Evolutionary conservation across 257 asterid species (phyloP).

Genomic region (Paraleonurus japonicus): DNA sequence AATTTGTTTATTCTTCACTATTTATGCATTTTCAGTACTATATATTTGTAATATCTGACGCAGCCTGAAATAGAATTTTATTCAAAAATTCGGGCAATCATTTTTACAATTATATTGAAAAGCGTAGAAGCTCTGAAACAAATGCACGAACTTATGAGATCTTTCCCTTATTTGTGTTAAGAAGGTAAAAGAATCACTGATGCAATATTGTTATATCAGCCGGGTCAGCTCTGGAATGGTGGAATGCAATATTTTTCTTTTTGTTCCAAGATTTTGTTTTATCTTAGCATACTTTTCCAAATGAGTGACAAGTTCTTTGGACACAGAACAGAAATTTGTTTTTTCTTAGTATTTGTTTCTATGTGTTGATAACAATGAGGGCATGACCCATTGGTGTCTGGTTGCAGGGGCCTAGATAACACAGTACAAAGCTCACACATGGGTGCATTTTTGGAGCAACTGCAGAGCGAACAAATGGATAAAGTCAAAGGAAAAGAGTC

Average conservation of each 20-base stretch:
- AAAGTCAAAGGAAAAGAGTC: slow-evolving; percentile 63
- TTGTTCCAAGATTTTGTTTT: background rate
- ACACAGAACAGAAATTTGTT: background rate
- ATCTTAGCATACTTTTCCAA: background rate
- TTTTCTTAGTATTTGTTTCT: background rate
- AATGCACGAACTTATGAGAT: background rate
- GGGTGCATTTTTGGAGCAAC: slow-evolving; percentile 81
- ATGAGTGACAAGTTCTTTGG: background rate
- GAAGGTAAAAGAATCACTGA: background rate
- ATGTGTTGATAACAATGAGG: background rate
- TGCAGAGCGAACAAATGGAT: slow-evolving; percentile 68
- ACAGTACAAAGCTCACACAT: slow-evolving; percentile 73
- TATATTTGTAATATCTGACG: background rate
- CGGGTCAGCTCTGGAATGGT: background rate
- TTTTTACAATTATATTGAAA: background rate
- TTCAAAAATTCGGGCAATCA: background rate
- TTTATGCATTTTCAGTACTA: background rate
- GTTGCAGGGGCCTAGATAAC: slow-evolving; percentile 62
- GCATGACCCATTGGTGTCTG: slow-evolving; percentile 3
- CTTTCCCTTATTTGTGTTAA: background rate
- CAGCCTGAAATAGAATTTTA: background rate
- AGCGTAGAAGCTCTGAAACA: background rate
- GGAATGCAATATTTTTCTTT: background rate
- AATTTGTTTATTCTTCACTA: background rate
- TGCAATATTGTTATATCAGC: background rate